These are phyloP conservation scores for Phytophthora niederhauseri DNA, from an alignment of 352 stramenopile species.

Conservation along the genomic window DNA sequence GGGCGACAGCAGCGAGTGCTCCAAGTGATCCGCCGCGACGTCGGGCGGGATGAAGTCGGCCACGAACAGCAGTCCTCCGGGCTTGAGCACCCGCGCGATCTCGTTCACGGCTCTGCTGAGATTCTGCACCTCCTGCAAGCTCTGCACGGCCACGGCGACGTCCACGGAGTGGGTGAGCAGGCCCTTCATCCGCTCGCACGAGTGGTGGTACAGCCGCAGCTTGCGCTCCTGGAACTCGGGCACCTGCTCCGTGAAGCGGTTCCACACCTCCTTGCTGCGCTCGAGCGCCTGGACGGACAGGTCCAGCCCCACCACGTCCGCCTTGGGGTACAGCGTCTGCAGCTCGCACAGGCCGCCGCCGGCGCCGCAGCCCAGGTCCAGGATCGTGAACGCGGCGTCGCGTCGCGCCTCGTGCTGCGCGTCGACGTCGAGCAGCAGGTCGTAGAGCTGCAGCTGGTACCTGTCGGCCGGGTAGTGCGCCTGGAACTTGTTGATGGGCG, in stretches of 20 bases:
- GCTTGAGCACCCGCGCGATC: slow-evolving; percentile 64
- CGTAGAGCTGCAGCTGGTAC: slow-evolving; percentile 67
- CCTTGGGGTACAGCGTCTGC: slow-evolving; percentile 59
- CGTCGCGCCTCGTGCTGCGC: slow-evolving; percentile 28
- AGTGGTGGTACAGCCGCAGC: slow-evolving; percentile 67
- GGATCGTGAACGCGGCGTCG: slow-evolving; percentile 42
- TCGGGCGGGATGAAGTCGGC: slow-evolving; percentile 73
- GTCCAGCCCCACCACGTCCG: slow-evolving; percentile 59
- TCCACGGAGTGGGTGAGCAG: slow-evolving; percentile 62
- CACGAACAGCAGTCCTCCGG: slow-evolving; percentile 62
- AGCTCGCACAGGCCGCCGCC: slow-evolving; percentile 69
- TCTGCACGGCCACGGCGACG: slow-evolving; percentile 59
- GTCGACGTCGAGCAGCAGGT: slow-evolving; percentile 54
- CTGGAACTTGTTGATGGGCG: slow-evolving; percentile 36
- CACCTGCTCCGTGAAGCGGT: slow-evolving; percentile 46
- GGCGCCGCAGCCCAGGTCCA: slow-evolving; percentile 71
- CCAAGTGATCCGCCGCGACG: slow-evolving; percentile 39
- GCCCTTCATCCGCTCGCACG: slow-evolving; percentile 65
- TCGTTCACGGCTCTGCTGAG: slow-evolving; percentile 51
- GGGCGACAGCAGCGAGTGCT: slow-evolving; percentile 45
- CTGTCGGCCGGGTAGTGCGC: slow-evolving; percentile 40
- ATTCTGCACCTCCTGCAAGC: slow-evolving; percentile 69
- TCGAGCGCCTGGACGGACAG: slow-evolving; percentile 69
- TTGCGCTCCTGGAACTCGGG: slow-evolving; percentile 42
- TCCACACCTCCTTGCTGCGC: slow-evolving; percentile 71